Percentiles rank a stretch among this genome's conserved stretches.
Evolutionary conservation across 208 protist species (phyloP).

Genomic region (Lotmaria passim): DNA sequence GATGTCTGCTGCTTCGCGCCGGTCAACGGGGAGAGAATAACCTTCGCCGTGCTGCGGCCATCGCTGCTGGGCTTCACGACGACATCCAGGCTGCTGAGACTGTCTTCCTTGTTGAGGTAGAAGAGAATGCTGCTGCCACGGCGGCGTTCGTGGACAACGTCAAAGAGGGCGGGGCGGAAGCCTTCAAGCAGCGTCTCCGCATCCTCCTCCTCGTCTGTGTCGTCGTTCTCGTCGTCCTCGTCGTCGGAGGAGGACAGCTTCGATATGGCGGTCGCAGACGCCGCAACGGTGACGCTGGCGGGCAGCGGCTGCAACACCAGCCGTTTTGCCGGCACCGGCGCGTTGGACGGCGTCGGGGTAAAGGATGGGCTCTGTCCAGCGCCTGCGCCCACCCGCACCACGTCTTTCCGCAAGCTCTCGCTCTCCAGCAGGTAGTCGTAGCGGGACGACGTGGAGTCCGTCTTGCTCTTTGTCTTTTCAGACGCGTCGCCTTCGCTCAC

Average conservation of each 20-base stretch:
- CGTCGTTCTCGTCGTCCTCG: conserved; percentile 11
- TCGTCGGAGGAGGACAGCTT: conserved; percentile 16
- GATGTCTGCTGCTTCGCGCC: neutral
- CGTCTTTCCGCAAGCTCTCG: neutral
- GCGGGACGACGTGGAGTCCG: neutral
- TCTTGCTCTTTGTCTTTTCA: neutral
- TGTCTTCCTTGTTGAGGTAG: conserved; percentile 43
- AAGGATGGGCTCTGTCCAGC: neutral
- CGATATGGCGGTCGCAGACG: neutral
- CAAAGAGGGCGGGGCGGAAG: conserved; percentile 52
- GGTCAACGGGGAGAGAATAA: neutral
- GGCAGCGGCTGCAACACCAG: neutral
- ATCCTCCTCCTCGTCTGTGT: conserved; percentile 37
- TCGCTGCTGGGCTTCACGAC: conserved; percentile 11
- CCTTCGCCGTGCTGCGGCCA: neutral
- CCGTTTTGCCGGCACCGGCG: conserved; percentile 6
- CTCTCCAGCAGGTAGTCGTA: conserved; percentile 9
- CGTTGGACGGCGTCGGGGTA: neutral
- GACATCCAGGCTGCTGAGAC: conserved; percentile 34
- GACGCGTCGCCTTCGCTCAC: neutral
- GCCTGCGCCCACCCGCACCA: neutral
- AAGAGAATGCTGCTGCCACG: conserved; percentile 44
- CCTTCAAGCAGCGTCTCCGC: conserved; percentile 42
- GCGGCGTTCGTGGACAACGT: conserved; percentile 20
- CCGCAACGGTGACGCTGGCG: neutral